Evolutionary conservation across 148 eudicot species (phyloP).

Genomic region (Chenopodium suecicum): DNA sequence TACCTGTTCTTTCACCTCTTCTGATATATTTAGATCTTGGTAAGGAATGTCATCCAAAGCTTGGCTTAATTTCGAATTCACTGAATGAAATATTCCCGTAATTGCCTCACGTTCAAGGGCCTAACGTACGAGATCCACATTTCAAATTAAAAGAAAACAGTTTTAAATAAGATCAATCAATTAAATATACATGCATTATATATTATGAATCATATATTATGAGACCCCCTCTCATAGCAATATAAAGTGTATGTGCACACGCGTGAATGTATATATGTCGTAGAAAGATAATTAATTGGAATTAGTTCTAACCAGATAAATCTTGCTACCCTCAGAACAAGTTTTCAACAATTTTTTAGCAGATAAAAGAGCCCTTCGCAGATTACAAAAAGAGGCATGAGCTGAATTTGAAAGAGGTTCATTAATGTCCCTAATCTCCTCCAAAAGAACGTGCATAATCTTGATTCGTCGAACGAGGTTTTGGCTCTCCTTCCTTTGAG

Average conservation of each 20-base stretch:
- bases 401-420: slow-evolving; percentile 31
- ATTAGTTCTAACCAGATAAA: slow-evolving; percentile 55
- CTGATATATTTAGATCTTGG: slow-evolving; percentile 60
- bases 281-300: not conserved
- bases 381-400: slow-evolving; percentile 33
- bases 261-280: too few relatives aligned
- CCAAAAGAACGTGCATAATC: slow-evolving; percentile 55
- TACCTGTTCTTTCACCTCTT: slow-evolving; percentile 81
- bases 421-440: slow-evolving; percentile 56
- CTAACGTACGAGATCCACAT: slow-evolving; percentile 25
- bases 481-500: slow-evolving; percentile 60
- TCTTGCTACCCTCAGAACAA: slow-evolving; percentile 72
- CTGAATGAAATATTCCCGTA: slow-evolving; percentile 47
- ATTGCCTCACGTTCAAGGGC: slow-evolving; percentile 69
- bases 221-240: not conserved
- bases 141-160: not conserved
- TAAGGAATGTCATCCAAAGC: slow-evolving; percentile 68
- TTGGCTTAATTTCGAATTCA: slow-evolving; percentile 53
- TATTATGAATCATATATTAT: not conserved
- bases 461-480: slow-evolving; percentile 53
- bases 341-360: slow-evolving; percentile 59
- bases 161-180: not conserved
- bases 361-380: slow-evolving; percentile 44
- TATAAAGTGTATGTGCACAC: too few relatives aligned
- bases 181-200: not conserved